phyloP scores from a whole-genome alignment of 139 green algal genomes.

The Zygnema circumcarinatum region DNA sequence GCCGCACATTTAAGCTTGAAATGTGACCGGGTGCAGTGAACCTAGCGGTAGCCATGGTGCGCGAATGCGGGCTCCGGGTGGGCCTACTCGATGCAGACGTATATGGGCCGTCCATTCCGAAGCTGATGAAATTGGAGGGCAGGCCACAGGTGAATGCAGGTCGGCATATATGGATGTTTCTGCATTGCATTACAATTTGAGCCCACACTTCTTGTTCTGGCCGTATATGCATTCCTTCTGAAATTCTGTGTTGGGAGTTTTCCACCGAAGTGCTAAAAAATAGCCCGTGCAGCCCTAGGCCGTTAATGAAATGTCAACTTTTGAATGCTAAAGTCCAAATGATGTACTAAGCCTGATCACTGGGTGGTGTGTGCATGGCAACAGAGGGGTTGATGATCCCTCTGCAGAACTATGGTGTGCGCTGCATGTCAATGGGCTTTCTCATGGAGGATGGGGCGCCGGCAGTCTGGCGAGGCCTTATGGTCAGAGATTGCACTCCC shows the following conservation, averaged over 20 bases:
- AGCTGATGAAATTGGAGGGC: conserved; percentile 79
- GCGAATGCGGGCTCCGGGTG: conserved; percentile 70
- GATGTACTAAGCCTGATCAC: no score
- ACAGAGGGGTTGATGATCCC: conserved; percentile 10
- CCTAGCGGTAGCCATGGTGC: conserved; percentile 81
- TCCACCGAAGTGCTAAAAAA: no score
- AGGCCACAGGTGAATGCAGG: conserved; percentile 34
- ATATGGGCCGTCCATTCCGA: conserved; percentile 84
- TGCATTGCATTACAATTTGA: conserved; percentile 10
- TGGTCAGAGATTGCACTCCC: conserved; percentile 60
- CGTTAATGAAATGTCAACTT: no score
- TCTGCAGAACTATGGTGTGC: conserved; percentile 76
- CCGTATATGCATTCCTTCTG: no score
- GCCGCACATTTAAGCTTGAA: no score
- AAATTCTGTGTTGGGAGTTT: no score
- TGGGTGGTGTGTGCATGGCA: no score
- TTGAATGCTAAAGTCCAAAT: no score
- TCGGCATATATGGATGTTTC: conserved; percentile 17
- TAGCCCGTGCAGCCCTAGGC: no score
- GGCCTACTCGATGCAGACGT: conserved; percentile 93
- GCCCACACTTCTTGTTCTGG: no score
- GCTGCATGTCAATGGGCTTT: conserved; percentile 88
- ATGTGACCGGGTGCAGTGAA: no score
- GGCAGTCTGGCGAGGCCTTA: conserved; percentile 87
- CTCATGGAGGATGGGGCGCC: conserved; percentile 80